These are phyloP conservation scores for Patellifolia procumbens DNA, from an alignment of 179 eudicot genomes.

Conservation along the genomic window DNA sequence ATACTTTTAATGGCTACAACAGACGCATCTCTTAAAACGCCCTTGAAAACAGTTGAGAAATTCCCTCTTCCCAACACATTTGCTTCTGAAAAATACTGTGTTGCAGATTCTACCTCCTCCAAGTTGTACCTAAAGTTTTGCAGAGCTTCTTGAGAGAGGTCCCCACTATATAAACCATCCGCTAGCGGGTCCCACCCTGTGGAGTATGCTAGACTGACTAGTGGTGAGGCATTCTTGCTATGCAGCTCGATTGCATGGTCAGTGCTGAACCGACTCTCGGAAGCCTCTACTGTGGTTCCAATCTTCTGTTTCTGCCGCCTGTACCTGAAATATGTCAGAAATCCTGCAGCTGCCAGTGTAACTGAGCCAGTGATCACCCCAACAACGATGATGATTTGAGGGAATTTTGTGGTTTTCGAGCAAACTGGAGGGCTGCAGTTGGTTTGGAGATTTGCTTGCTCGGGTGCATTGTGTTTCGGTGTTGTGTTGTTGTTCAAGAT, in stretches of 20 bases:
- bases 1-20: conserved; percentile 52
- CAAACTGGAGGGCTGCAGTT: conserved; percentile 19
- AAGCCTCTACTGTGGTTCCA: conserved; percentile 30
- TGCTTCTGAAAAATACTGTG: conserved; percentile 56
- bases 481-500: conserved; percentile 27
- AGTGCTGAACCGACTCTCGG: conserved; percentile 44
- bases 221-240: conserved; percentile 53
- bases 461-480: conserved; percentile 14
- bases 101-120: conserved; percentile 70
- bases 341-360: conserved; percentile 35
- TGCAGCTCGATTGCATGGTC: conserved; percentile 41
- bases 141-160: conserved; percentile 37
- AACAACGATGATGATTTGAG: conserved; percentile 21
- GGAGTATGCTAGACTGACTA: conserved; percentile 50
- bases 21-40: conserved; percentile 56
- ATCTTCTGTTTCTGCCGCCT: conserved; percentile 48
- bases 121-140: conserved; percentile 54
- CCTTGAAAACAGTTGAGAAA: conserved; percentile 58
- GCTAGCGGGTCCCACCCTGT: conserved; percentile 62
- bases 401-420: conserved; percentile 29
- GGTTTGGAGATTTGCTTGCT: conserved; percentile 17
- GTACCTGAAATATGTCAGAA: conserved; percentile 36
- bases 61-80: conserved; percentile 62
- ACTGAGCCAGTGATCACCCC: conserved; percentile 34
- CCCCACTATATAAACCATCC: conserved; percentile 35